These are phyloP conservation scores for Pelagomonas calceolata DNA, from an alignment of 108 stramenopile genomes.

Conservation along the genomic window DNA sequence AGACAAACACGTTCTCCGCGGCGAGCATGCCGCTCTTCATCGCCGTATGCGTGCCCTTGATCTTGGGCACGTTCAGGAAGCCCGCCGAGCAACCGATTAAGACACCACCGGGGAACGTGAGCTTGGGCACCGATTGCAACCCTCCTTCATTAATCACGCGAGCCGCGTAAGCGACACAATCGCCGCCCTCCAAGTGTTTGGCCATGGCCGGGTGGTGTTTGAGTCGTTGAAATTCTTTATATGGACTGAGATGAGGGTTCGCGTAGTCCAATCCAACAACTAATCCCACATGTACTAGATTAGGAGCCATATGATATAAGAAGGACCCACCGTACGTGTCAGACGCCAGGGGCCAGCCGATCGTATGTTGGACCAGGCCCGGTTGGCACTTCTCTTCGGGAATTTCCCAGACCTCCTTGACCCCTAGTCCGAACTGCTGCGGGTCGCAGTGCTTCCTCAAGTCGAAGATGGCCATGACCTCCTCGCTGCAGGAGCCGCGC, in stretches of 20 bases:
- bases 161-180: constrained; percentile 91
- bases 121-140: constrained; percentile 83
- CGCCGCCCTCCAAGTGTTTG: constrained; percentile 78
- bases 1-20: constrained; percentile 77
- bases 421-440: constrained; percentile 84
- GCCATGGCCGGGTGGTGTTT: constrained; percentile 88
- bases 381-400: constrained; percentile 68
- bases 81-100: constrained; percentile 91
- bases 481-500: constrained; percentile 84
- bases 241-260: constrained; percentile 96
- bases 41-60: constrained; percentile 98
- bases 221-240: constrained; percentile 95
- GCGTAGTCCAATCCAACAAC: constrained; percentile 96
- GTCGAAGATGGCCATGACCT: constrained; percentile 72
- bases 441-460: constrained; percentile 60
- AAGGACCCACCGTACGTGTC: constrained; percentile 88
- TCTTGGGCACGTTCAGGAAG: constrained; percentile 94
- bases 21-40: constrained; percentile 88
- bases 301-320: constrained; percentile 84
- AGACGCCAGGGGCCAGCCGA: constrained; percentile 86
- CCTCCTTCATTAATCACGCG: constrained; percentile 95
- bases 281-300: constrained; percentile 80
- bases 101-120: constrained; percentile 85
- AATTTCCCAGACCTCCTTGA: constrained; percentile 99
- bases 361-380: constrained; percentile 93